Conservation (phyloP, 2,329 filamentous ascomycete genomes). For the Anthostomella pinea region DNA sequence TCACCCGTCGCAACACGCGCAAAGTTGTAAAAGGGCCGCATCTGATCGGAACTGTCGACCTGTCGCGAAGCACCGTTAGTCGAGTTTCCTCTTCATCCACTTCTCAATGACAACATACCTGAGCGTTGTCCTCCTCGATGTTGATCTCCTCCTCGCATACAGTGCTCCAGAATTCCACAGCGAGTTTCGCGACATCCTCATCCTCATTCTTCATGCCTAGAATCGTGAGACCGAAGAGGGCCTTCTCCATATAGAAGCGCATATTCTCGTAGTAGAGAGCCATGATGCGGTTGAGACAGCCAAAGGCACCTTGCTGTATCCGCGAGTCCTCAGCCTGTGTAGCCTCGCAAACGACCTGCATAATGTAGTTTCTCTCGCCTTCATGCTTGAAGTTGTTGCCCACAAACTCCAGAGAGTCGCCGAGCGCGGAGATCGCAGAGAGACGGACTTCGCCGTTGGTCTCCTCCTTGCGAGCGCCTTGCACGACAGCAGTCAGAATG, state of each 20-base stretch:
- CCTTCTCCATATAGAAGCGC: slow-evolving; percentile 99
- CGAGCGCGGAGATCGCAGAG: slow-evolving; percentile 88
- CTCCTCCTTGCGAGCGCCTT: slow-evolving; percentile 96
- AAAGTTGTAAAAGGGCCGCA: slow-evolving; percentile 94
- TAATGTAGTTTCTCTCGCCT: slow-evolving; percentile 99
- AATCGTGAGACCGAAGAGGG: slow-evolving; percentile 93
- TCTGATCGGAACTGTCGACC: slow-evolving; percentile 74
- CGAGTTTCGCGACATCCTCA: slow-evolving; percentile 96
- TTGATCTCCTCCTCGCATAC: slow-evolving; percentile 98
- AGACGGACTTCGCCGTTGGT: slow-evolving; percentile 84
- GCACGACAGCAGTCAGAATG: slow-evolving; percentile 95
- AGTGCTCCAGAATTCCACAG: slow-evolving; percentile 99
- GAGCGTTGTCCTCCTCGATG: slow-evolving; percentile 94
- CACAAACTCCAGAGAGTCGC: slow-evolving; percentile 96
- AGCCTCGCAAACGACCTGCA: slow-evolving; percentile 99
- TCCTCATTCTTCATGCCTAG: slow-evolving; percentile 98
- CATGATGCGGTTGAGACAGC: slow-evolving; percentile 98
- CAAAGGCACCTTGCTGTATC: slow-evolving; percentile 94
- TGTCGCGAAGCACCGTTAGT: slow-evolving; percentile 26
- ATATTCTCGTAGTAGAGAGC: slow-evolving; percentile 98
- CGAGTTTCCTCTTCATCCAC: slow-evolving; percentile 2
- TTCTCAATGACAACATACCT: slow-evolving; percentile 46
- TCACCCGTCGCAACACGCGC: slow-evolving; percentile 88
- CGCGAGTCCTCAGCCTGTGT: slow-evolving; percentile 88
- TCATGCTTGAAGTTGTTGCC: slow-evolving; percentile 99